Percentiles rank a stretch among this genome's conserved stretches.
phyloP scores from a whole-genome alignment of 345 rosid genomes.

The Eucalyptus lansdowneana region DNA sequence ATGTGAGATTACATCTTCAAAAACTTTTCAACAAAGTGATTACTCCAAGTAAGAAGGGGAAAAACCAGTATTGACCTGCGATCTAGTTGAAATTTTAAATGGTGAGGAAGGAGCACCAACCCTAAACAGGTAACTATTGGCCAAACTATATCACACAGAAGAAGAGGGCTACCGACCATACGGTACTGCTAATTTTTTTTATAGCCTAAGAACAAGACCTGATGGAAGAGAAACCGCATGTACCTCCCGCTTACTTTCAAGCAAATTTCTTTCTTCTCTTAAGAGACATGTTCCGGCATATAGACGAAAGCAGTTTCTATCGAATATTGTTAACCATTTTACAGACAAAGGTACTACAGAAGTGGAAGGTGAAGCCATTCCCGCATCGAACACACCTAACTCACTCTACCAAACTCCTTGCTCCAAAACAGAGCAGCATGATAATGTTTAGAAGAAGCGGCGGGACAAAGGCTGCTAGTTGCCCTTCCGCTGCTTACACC shows the following conservation, averaged over 20 bases:
- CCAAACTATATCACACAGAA: neutral
- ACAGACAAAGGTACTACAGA: neutral
- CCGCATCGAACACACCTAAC: neutral
- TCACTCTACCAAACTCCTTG: neutral
- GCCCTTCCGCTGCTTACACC: neutral
- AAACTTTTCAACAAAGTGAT: neutral
- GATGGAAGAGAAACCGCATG: neutral
- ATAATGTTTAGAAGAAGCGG: neutral
- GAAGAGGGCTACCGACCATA: neutral
- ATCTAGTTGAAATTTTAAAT: neutral
- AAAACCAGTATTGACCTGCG: neutral
- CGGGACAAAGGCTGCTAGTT: neutral
- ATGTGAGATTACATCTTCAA: neutral
- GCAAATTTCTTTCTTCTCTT: neutral
- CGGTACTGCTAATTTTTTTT: neutral
- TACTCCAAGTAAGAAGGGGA: neutral
- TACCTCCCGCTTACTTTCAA: neutral
- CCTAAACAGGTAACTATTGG: neutral
- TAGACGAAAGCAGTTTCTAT: neutral
- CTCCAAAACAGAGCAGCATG: neutral
- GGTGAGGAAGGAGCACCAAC: neutral
- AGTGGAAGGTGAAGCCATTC: neutral
- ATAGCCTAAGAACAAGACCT: neutral
- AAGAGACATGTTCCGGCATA: neutral
- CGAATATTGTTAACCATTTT: neutral